phyloP scores from a whole-genome alignment of 2,329 filamentous ascomycete genomes.

The Iodosphaeria phyllophila region DNA sequence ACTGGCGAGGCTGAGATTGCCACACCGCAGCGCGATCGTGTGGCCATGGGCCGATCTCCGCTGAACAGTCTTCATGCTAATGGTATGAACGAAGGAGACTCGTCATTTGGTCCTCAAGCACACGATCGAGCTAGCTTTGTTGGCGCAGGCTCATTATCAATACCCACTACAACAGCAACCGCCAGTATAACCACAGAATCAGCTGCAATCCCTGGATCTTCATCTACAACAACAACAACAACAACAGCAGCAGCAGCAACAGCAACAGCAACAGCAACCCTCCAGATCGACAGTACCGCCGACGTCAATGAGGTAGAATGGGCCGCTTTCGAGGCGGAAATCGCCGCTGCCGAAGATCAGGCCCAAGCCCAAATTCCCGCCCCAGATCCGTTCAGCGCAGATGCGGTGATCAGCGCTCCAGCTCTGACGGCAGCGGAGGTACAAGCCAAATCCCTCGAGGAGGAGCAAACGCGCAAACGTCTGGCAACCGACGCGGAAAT shows the following conservation, averaged over 20 bases:
- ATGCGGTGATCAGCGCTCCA: slow-evolving; percentile 49
- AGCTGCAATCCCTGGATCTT: slow-evolving; percentile 2
- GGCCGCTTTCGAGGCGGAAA: slow-evolving; percentile 74
- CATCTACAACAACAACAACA: slow-evolving; percentile 1
- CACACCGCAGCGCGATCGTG: slow-evolving; percentile 22
- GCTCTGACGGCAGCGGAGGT: slow-evolving; percentile 47
- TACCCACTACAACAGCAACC: not conserved
- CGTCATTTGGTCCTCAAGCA: too few relatives aligned
- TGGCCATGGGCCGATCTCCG: slow-evolving; percentile 17
- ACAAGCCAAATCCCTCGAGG: slow-evolving; percentile 30
- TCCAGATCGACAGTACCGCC: slow-evolving; percentile 3
- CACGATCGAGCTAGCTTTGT: too few relatives aligned
- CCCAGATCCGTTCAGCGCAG: slow-evolving; percentile 10
- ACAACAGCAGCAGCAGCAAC: slow-evolving; percentile 1
- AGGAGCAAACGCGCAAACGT: slow-evolving; percentile 29
- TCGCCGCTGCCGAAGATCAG: slow-evolving; percentile 25
- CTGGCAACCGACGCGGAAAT: slow-evolving; percentile 35
- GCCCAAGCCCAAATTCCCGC: slow-evolving; percentile 4
- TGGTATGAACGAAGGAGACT: too few relatives aligned
- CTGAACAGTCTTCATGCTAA: slow-evolving; percentile 11
- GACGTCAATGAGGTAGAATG: slow-evolving; percentile 57
- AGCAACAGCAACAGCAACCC: slow-evolving; percentile 1
- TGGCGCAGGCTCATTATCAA: not conserved
- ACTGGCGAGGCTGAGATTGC: slow-evolving; percentile 21
- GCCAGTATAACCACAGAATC: slow-evolving; percentile 2